phyloP scores from a whole-genome alignment of 169 alveolate species.

The Amoebophrya sp. region DNA sequence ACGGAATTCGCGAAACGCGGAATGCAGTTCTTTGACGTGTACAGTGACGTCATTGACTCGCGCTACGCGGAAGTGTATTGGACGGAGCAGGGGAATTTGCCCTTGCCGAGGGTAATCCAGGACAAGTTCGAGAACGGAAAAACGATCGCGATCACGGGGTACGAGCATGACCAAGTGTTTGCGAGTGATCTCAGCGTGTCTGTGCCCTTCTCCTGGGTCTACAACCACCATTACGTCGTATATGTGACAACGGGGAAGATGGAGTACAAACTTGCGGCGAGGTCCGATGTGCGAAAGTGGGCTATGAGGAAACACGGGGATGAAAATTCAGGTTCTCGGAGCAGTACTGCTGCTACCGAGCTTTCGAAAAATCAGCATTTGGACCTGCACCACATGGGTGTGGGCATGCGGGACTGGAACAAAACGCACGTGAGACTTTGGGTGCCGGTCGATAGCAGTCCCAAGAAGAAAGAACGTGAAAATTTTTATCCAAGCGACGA shows the following conservation, averaged over 20 bases:
- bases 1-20: neutral
- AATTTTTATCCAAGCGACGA: neutral
- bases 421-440: neutral
- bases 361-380: neutral
- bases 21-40: neutral
- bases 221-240: neutral
- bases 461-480: neutral
- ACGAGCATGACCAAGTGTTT: neutral
- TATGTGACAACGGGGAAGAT: neutral
- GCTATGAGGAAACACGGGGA: too few relatives aligned
- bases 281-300: neutral
- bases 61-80: neutral
- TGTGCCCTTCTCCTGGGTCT: neutral
- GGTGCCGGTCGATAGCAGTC: neutral
- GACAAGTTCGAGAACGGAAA: neutral
- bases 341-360: too few relatives aligned
- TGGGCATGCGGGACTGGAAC: neutral
- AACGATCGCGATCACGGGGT: neutral
- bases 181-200: neutral
- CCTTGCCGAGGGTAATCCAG: neutral
- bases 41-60: neutral
- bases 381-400: neutral
- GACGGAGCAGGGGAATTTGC: neutral
- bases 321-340: too few relatives aligned
- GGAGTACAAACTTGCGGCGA: neutral